Evolutionary conservation across 176 grass and related monocot species (phyloP).

Genomic region (Avena sativa): DNA sequence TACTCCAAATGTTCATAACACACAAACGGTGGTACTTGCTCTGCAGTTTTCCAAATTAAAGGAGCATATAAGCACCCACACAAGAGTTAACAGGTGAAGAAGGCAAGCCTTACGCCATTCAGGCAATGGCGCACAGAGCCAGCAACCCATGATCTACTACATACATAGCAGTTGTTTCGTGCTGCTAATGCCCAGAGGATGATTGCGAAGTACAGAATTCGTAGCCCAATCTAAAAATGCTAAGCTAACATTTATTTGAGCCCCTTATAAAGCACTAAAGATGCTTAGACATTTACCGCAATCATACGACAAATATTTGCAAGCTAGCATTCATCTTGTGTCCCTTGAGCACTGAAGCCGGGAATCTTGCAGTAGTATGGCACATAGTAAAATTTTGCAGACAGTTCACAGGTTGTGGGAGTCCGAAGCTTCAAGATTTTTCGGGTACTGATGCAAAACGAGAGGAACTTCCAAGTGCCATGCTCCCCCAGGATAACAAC

Average conservation of each 20-base stretch:
- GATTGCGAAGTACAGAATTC: neutral
- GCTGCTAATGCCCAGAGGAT: neutral
- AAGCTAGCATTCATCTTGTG: neutral
- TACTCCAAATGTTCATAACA: neutral
- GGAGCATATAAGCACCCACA: neutral
- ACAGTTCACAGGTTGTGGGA: neutral
- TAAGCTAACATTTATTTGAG: neutral
- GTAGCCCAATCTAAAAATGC: neutral
- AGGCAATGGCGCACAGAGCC: neutral
- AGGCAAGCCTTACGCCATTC: neutral
- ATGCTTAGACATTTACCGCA: neutral
- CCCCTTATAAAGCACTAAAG: neutral
- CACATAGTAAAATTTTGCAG: neutral
- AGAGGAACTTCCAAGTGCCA: slow-evolving; percentile 20
- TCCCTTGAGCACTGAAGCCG: neutral
- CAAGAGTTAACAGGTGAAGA: neutral
- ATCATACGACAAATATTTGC: neutral
- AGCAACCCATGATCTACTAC: neutral
- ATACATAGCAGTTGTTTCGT: neutral
- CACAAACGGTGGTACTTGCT: neutral
- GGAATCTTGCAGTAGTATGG: slow-evolving; percentile 9
- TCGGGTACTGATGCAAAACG: slow-evolving; percentile 23
- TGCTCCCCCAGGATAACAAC: neutral
- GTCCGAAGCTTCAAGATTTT: neutral
- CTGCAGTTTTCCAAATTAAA: neutral